A percentile compares a stretch with the other conserved stretches of the same genome.
phyloP scores from a whole-genome alignment of 139 green algal species.

The Parachlorella kessleri region DNA sequence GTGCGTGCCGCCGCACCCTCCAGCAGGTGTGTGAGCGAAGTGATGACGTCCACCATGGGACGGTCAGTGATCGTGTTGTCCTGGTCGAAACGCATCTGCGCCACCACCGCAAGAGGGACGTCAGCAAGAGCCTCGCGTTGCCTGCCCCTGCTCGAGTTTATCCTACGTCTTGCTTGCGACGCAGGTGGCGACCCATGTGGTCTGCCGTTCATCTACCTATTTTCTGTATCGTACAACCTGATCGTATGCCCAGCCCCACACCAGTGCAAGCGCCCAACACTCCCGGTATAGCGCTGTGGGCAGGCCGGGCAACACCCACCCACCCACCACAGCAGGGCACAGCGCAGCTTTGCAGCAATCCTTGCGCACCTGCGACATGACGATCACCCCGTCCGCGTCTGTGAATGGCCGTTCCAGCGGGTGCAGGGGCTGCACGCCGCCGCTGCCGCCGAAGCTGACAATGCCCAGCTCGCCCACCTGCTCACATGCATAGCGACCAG shows the following conservation, averaged over 20 bases:
- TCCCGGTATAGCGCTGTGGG: too few species aligned
- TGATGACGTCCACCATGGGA: slow-evolving; percentile 89
- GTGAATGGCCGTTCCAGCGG: slow-evolving; percentile 85
- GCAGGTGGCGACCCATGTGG: too few species aligned
- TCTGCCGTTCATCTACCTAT: too few species aligned
- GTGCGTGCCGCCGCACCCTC: slow-evolving; percentile 58
- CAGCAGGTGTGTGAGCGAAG: slow-evolving; percentile 72
- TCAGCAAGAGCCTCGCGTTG: too few species aligned
- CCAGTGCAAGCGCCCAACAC: too few species aligned
- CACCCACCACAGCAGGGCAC: neutral
- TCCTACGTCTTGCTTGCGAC: too few species aligned
- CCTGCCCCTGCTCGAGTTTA: too few species aligned
- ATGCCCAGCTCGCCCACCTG: slow-evolving; percentile 91
- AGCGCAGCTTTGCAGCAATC: neutral
- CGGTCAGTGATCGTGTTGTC: slow-evolving; percentile 96
- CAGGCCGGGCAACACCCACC: too few species aligned
- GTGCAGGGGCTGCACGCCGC: slow-evolving; percentile 79
- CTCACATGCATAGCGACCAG: too few species aligned
- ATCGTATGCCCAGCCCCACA: too few species aligned
- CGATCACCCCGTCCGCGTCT: slow-evolving; percentile 72
- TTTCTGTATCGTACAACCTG: too few species aligned
- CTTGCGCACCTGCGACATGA: slow-evolving; percentile 65
- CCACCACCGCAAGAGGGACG: too few species aligned
- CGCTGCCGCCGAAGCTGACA: slow-evolving; percentile 86
- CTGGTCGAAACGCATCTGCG: slow-evolving; percentile 64